Evolutionary conservation across 1,139 yeast species (phyloP), one percentile per base, ranked within the genome.

Genomic region (Hanseniaspora sp.): DNA sequence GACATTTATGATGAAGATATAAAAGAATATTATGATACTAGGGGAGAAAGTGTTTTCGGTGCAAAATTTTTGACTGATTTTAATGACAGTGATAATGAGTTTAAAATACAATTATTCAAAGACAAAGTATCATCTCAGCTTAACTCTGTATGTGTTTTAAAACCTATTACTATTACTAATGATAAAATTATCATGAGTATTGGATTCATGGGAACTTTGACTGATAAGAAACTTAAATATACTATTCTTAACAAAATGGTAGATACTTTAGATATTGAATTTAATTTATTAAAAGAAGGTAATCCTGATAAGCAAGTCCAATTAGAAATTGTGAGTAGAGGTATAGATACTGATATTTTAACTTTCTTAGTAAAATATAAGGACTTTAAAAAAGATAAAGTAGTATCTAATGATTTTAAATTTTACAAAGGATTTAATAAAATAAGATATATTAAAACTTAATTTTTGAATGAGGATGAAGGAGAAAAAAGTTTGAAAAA

Each of bases 141-240:
- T 1, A 51, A 51, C 28, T 38, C 48, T 11, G 31, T 51, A 9
- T 51, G 54, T 42, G 48, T 51, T 23, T 15, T 33, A 7, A 34
- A 51, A 23, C 48, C 54, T 31, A 12, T 45, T 8, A n/a, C 9
- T 5, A 49, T 44, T 7, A 7, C 9, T 11, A 46, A 51, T 3
- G 54, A 45, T 18, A 12, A 45, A 31, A 31, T 51, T 13, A 33
- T 29, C 1, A 44, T 51, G 11, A 31, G 9, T 13, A 37, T 51
- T 39, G 54, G 54, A 17, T 51, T 51, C 28, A 45, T 51, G 29
- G 54, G 54, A 9, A 44, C 54, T 7, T 31, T 37, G 17, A 51
- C 54, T 15, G 49, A 51, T 31, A 31, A 51, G 15, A 51, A 45
- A 13, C 31, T 51, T 5, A 44, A 45, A 39, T 13, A n/a, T 5